A percentile compares a stretch with the other conserved stretches of the same genome.
Conservation (phyloP, 2,329 filamentous ascomycete species). For the Claviceps sp. region DNA sequence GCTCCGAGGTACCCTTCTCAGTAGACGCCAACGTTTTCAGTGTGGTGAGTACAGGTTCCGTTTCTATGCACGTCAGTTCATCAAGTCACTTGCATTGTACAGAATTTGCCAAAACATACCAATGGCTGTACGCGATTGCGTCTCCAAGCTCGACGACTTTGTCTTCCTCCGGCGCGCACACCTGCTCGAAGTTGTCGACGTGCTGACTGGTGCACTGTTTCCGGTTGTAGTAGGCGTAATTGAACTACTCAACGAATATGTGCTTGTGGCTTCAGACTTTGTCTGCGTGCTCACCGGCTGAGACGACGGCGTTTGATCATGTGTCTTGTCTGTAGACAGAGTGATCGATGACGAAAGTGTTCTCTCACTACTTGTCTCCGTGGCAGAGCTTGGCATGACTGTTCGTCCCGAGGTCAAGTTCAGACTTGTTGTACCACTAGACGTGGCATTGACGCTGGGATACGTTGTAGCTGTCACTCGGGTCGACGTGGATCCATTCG, state of each 20-base stretch:
- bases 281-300: neutral
- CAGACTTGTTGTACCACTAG: neutral
- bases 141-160: neutral
- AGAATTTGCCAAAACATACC: neutral
- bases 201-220: neutral
- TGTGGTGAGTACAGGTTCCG: conserved; percentile 4
- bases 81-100: neutral
- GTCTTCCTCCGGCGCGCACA: neutral
- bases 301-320: neutral
- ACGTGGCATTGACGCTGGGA: neutral
- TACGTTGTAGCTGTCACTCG: neutral
- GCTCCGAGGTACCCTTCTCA: neutral
- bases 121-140: neutral
- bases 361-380: neutral
- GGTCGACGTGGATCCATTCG: neutral
- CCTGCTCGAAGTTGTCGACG: neutral
- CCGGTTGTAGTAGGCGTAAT: neutral
- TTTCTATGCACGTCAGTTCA: neutral
- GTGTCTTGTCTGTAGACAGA: neutral
- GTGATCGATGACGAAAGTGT: neutral
- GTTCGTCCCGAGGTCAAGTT: neutral
- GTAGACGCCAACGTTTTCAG: conserved; percentile 6
- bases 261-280: neutral
- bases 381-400: neutral
- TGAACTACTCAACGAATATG: neutral